phyloP scores from a whole-genome alignment of 345 rosid species.

The Gossypium thurberi region DNA sequence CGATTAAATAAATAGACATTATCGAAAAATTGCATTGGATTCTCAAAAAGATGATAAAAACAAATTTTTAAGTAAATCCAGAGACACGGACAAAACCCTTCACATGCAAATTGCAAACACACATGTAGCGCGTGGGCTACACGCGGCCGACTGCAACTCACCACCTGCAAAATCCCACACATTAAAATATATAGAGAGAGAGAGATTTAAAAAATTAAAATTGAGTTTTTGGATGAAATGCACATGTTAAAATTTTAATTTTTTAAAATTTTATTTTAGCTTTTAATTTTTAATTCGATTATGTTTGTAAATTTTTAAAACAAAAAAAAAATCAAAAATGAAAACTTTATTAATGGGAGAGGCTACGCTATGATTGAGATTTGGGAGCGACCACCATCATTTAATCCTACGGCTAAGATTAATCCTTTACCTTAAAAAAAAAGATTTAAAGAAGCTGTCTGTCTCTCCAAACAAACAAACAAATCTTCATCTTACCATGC shows the following conservation, averaged over 20 bases:
- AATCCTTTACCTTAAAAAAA: background rate
- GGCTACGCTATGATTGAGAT: constrained; percentile 6
- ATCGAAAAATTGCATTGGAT: background rate
- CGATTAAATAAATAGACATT: background rate
- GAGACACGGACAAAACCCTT: background rate
- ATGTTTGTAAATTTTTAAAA: background rate
- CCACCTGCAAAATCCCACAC: constrained; percentile 29
- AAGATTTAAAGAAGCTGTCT: constrained; percentile 11
- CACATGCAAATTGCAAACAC: background rate
- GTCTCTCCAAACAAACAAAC: background rate
- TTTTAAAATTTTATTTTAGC: no score
- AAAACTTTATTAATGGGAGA: background rate
- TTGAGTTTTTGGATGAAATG: no score
- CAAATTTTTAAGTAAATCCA: background rate
- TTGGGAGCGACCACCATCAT: background rate
- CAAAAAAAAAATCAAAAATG: background rate
- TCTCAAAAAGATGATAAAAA: background rate
- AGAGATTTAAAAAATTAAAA: no score
- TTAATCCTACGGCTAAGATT: constrained; percentile 39
- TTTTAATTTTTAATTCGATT: no score
- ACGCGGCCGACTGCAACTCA: constrained; percentile 32
- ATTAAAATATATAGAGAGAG: no score
- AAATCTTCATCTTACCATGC: background rate
- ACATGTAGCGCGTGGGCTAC: background rate
- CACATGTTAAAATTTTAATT: no score